Conservation (phyloP, 2,329 filamentous ascomycete species). For the Fusarium liriodendri region DNA sequence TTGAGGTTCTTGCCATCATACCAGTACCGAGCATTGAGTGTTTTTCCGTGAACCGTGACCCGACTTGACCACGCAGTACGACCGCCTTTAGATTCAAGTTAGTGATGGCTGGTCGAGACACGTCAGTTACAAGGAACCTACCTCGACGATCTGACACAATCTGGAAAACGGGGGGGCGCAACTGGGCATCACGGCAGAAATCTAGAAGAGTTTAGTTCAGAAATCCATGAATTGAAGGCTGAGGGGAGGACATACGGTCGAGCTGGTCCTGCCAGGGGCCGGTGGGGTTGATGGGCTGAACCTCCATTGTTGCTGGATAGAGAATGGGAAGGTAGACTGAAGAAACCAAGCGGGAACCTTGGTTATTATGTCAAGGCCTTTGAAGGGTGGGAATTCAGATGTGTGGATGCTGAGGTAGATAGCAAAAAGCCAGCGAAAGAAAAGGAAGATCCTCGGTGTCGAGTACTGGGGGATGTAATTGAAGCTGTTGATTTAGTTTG, state of each 20-base stretch:
- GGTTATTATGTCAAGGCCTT: neutral
- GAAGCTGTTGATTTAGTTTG: slow-evolving; percentile 13
- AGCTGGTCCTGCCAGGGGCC: slow-evolving; percentile 67
- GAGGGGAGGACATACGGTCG: slow-evolving; percentile 57
- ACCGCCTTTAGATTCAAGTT: slow-evolving; percentile 67
- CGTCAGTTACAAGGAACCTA: slow-evolving; percentile 50
- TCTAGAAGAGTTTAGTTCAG: slow-evolving; percentile 53
- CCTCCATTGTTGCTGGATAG: slow-evolving; percentile 32
- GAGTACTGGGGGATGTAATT: neutral
- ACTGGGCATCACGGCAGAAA: slow-evolving; percentile 65
- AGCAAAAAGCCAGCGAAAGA: neutral
- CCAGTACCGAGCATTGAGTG: slow-evolving; percentile 83
- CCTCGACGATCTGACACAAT: slow-evolving; percentile 81
- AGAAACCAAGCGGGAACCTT: neutral
- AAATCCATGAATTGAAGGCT: neutral
- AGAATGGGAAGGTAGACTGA: neutral
- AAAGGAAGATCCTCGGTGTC: neutral
- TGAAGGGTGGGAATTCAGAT: neutral
- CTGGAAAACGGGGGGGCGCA: slow-evolving; percentile 70
- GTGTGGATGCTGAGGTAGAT: neutral
- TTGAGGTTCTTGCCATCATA: slow-evolving; percentile 90
- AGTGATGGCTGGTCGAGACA: neutral
- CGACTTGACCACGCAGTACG: slow-evolving; percentile 91
- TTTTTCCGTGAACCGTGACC: slow-evolving; percentile 76
- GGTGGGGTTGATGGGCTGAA: slow-evolving; percentile 35